Percentiles rank a stretch among this genome's conserved stretches.
Evolutionary conservation across 129 eudicot species (phyloP).

Genomic region (Helianthus tuberosus): DNA sequence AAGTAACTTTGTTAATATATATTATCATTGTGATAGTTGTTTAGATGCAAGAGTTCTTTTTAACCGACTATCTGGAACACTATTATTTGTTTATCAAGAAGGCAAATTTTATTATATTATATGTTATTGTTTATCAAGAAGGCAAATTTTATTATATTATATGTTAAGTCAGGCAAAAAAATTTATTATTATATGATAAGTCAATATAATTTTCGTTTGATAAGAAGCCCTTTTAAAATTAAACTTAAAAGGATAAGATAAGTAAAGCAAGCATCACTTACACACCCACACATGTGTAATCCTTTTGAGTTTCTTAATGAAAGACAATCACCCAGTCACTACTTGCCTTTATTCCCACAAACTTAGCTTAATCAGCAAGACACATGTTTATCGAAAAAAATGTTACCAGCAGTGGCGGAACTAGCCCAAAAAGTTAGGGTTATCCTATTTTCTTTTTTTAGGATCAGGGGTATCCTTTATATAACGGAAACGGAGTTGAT

Average conservation of each 20-base stretch:
- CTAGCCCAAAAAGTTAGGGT: no score
- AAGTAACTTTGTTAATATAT: conserved; percentile 1
- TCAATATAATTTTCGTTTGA: neutral
- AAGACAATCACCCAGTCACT: no score
- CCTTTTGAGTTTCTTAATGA: no score
- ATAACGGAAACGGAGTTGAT: no score
- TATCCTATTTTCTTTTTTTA: no score
- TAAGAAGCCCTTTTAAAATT: neutral
- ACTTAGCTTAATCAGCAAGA: no score
- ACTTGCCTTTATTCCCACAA: no score
- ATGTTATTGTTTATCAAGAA: no score
- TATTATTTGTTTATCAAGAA: neutral
- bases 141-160: no score
- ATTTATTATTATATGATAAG: neutral
- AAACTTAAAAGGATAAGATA: neutral
- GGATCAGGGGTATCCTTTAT: no score
- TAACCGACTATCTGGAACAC: neutral
- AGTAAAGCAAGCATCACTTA: neutral
- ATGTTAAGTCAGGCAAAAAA: neutral
- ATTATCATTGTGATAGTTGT: neutral
- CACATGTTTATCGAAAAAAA: no score
- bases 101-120: neutral
- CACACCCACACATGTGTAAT: neutral
- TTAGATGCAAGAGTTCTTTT: neutral
- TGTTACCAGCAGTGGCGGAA: no score